A percentile compares a stretch with the other conserved stretches of the same genome.
phyloP scores from a whole-genome alignment of 345 rosid genomes.

The Eucalyptus dawsonii region DNA sequence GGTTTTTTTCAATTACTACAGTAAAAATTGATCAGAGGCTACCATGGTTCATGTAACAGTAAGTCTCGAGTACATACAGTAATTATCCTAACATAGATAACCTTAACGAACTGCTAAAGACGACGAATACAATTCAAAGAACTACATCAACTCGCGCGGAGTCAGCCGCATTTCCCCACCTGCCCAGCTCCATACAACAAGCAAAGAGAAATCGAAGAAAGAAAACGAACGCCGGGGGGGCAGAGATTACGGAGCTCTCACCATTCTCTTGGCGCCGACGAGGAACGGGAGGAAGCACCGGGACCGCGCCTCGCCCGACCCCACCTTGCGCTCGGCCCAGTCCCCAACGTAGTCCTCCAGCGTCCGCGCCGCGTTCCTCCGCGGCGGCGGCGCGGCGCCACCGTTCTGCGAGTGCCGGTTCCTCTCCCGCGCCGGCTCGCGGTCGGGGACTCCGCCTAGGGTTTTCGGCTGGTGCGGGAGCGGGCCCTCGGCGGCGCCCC shows the following conservation, averaged over 20 bases:
- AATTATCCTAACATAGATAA: neutral
- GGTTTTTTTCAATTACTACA: neutral
- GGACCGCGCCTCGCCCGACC: slow-evolving; percentile 25
- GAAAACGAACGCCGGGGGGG: neutral
- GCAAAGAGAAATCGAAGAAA: neutral
- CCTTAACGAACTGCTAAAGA: neutral
- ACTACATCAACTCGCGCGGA: neutral
- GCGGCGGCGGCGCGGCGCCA: neutral
- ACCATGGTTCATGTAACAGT: neutral
- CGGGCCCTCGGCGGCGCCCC: slow-evolving; percentile 6
- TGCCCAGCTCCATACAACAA: neutral
- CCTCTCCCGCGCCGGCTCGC: neutral
- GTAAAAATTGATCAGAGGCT: neutral
- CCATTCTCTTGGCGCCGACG: slow-evolving; percentile 56
- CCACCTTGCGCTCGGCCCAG: slow-evolving; percentile 38
- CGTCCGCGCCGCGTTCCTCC: slow-evolving; percentile 9
- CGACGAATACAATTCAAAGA: neutral
- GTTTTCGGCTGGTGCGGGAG: neutral
- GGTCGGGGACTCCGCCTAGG: neutral
- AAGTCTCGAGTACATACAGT: neutral
- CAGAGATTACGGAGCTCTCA: neutral
- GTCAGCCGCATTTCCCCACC: neutral
- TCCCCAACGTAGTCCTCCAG: slow-evolving; percentile 23
- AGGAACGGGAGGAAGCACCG: slow-evolving; percentile 63
- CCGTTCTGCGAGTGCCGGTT: neutral